Evolutionary conservation across 345 rosid genomes (phyloP).

Genomic region (Eucalyptus sp.): DNA sequence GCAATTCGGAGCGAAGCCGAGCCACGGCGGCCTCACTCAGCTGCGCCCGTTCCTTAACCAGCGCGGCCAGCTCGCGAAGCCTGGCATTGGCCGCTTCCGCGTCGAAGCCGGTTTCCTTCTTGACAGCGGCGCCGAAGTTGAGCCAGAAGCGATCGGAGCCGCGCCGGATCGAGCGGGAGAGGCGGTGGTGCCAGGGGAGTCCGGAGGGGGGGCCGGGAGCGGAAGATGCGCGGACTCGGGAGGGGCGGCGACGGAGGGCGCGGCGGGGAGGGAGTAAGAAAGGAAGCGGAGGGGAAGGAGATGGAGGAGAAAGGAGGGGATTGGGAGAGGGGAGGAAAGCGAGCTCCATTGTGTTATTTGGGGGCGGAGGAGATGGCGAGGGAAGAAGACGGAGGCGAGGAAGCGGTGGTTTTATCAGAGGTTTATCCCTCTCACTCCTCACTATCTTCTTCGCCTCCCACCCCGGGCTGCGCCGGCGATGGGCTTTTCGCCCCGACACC

Average conservation of each 20-base stretch:
- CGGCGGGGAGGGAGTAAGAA: background rate
- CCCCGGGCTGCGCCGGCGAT: background rate
- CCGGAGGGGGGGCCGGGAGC: constrained; percentile 29
- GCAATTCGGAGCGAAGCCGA: constrained; percentile 36
- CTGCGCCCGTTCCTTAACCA: constrained; percentile 19
- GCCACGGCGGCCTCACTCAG: constrained; percentile 28
- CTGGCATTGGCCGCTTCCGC: constrained; percentile 26
- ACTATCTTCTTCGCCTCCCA: background rate
- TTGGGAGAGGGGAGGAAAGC: background rate
- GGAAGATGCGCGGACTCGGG: constrained; percentile 39
- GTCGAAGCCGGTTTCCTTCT: constrained; percentile 67
- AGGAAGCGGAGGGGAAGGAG: background rate
- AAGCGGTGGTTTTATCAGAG: background rate
- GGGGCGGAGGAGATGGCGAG: too few species aligned
- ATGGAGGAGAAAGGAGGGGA: background rate
- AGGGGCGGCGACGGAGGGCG: constrained; percentile 5
- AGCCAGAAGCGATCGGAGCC: constrained; percentile 45
- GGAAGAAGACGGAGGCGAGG: background rate
- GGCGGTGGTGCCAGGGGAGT: constrained; percentile 43
- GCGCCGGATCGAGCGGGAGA: constrained; percentile 27
- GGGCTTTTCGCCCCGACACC: background rate
- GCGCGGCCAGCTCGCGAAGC: constrained; percentile 24
- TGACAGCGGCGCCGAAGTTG: constrained; percentile 46
- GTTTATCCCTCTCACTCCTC: background rate
- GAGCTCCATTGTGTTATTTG: background rate